Evolutionary conservation across 169 alveolate species (phyloP).

Genomic region (Eimeria falciformis): DNA sequence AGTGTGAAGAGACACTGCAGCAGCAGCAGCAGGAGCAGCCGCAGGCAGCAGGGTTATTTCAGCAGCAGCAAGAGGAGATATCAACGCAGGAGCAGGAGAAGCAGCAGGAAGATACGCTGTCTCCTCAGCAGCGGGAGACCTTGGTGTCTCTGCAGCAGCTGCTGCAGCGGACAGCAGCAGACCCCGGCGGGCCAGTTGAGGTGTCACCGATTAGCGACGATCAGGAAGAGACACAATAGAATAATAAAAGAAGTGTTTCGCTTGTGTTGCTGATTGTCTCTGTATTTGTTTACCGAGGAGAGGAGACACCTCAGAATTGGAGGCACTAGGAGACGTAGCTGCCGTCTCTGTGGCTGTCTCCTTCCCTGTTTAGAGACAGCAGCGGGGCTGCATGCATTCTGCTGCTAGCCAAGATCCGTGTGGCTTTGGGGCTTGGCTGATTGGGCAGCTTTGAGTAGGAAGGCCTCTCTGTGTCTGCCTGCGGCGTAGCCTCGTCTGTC

Average conservation of each 20-base stretch:
- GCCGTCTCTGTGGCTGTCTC: not conserved
- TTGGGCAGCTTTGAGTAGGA: not conserved
- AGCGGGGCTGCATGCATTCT: too few relatives aligned
- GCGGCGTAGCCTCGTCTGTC: not conserved
- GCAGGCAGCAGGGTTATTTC: not conserved
- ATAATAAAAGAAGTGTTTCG: not conserved
- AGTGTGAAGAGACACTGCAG: not conserved
- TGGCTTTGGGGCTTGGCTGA: too few relatives aligned
- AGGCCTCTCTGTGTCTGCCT: not conserved
- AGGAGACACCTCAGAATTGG: too few relatives aligned
- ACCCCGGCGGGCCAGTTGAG: not conserved
- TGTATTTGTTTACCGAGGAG: not conserved
- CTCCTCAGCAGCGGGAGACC: conserved; percentile 41
- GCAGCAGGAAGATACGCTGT: conserved; percentile 1
- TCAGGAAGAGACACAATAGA: not conserved
- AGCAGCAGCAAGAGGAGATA: not conserved
- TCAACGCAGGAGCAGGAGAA: conserved; percentile 1
- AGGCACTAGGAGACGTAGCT: too few relatives aligned
- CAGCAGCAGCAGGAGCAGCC: conserved; percentile 18
- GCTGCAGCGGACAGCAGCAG: conserved; percentile 63
- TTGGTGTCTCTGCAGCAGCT: conserved; percentile 15
- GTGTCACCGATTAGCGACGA: conserved; percentile 33
- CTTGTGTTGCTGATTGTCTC: not conserved
- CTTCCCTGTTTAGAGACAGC: not conserved
- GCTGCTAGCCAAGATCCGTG: too few relatives aligned